These are phyloP conservation scores for Paramecium sonneborni DNA, from an alignment of 73 alveolate genomes.

Conservation along the genomic window DNA sequence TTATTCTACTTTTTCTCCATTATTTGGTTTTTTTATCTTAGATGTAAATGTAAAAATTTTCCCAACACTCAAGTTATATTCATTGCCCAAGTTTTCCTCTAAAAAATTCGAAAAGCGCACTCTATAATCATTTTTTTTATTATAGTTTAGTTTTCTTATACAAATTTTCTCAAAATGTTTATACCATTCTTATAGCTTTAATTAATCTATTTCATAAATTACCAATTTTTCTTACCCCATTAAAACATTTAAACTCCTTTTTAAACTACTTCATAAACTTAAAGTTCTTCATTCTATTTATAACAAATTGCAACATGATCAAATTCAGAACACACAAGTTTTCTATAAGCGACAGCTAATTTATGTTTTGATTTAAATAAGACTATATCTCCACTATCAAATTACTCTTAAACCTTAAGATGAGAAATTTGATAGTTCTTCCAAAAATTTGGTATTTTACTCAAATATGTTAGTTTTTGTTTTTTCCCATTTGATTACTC, in stretches of 20 bases:
- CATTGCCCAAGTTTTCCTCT: constrained; percentile 69
- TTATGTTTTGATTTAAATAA: constrained; percentile 61
- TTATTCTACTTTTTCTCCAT: constrained; percentile 44
- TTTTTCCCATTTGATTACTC: not conserved
- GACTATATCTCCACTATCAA: constrained; percentile 68
- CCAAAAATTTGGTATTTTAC: constrained; percentile 20
- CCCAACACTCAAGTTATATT: constrained; percentile 64
- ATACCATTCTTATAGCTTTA: constrained; percentile 53
- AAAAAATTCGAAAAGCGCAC: constrained; percentile 72
- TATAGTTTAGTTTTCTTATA: constrained; percentile 68
- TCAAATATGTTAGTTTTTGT: not conserved
- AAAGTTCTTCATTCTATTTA: constrained; percentile 57
- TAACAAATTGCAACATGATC: constrained; percentile 75
- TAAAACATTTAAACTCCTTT: constrained; percentile 68
- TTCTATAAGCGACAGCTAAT: constrained; percentile 17
- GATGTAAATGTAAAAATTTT: constrained; percentile 65
- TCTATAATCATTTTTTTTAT: constrained; percentile 54
- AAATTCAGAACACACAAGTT: constrained; percentile 50
- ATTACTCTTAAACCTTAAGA: not conserved
- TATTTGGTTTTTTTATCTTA: constrained; percentile 51
- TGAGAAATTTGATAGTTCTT: not conserved
- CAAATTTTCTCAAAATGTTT: constrained; percentile 22
- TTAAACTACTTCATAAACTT: constrained; percentile 69
- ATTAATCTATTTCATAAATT: not conserved
- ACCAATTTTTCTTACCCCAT: constrained; percentile 33